These are phyloP conservation scores for Aaosphaeria pasadenensis DNA, from an alignment of 2,329 filamentous ascomycete genomes.

Conservation along the genomic window DNA sequence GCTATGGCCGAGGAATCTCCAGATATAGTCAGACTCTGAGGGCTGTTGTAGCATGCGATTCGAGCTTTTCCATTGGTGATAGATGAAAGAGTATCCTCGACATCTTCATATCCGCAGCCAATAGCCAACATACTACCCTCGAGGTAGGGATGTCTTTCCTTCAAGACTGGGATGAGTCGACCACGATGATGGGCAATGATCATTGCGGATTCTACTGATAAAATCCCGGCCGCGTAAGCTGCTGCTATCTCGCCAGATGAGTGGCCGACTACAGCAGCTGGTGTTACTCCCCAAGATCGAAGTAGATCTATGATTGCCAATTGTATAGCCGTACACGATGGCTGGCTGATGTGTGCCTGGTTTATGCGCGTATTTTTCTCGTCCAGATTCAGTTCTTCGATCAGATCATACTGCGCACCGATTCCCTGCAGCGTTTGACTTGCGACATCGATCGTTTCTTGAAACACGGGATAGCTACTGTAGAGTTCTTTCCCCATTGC, in stretches of 20 bases:
- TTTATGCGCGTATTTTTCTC: slow-evolving; percentile 15
- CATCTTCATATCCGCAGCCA: slow-evolving; percentile 10
- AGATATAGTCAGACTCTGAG: slow-evolving; percentile 4
- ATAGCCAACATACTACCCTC: slow-evolving; percentile 23
- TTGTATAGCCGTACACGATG: slow-evolving; percentile 27
- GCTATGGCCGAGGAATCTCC: slow-evolving; percentile 3
- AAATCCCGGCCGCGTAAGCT: slow-evolving; percentile 22
- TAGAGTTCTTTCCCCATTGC: slow-evolving; percentile 22
- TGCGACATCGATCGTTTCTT: slow-evolving; percentile 6
- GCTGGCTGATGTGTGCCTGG: slow-evolving; percentile 21
- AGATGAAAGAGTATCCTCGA: slow-evolving; percentile 2
- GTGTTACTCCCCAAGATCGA: slow-evolving; percentile 15
- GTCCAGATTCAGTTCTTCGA: slow-evolving; percentile 26
- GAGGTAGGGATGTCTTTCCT: slow-evolving; percentile 12
- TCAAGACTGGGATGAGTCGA: slow-evolving; percentile 14
- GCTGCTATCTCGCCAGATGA: slow-evolving; percentile 30
- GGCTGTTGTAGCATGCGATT: slow-evolving; percentile 14
- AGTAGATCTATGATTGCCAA: slow-evolving; percentile 24
- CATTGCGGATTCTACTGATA: slow-evolving; percentile 18
- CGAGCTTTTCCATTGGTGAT: slow-evolving; percentile 7
- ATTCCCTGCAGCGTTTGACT: neutral
- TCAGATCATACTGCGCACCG: slow-evolving; percentile 11
- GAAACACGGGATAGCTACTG: slow-evolving; percentile 7
- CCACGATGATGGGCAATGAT: slow-evolving; percentile 23
- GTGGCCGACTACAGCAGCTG: slow-evolving; percentile 24